These are phyloP conservation scores for Nothophoma quercina DNA, from an alignment of 2,329 filamentous ascomycete species.

Conservation along the genomic window DNA sequence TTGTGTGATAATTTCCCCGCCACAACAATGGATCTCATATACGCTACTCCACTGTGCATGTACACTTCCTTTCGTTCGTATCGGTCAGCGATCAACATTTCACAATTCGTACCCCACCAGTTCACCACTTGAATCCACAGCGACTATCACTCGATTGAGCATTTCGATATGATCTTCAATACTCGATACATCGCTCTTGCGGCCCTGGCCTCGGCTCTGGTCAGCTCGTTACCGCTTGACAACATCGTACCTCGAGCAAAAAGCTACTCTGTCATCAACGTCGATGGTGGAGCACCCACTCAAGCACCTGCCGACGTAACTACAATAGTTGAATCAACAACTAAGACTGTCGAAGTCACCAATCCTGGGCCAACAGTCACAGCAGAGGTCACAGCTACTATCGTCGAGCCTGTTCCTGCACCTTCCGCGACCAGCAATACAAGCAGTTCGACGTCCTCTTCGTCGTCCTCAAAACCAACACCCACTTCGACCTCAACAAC, in stretches of 20 bases:
- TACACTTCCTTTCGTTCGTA: conserved; percentile 2
- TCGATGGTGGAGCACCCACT: conserved; percentile 46
- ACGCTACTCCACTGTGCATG: conserved; percentile 12
- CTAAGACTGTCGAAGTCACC: conserved; percentile 38
- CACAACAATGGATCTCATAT: conserved; percentile 12
- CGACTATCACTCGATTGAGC: conserved; percentile 13
- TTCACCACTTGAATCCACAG: neutral
- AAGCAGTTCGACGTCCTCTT: conserved; percentile 17
- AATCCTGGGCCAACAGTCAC: conserved; percentile 33
- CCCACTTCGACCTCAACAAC: conserved; percentile 20
- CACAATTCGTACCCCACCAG: neutral
- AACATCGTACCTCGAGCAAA: conserved; percentile 37
- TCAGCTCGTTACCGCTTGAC: conserved; percentile 38
- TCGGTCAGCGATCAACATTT: conserved; percentile 3
- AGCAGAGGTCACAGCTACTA: conserved; percentile 33
- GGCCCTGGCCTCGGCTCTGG: conserved; percentile 32
- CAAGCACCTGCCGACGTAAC: conserved; percentile 28
- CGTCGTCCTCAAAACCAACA: conserved; percentile 11
- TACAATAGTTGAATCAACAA: conserved; percentile 31
- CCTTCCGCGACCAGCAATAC: conserved; percentile 20
- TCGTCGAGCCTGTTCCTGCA: conserved; percentile 20
- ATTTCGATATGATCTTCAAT: conserved; percentile 39
- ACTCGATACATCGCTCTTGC: conserved; percentile 27
- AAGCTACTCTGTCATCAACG: conserved; percentile 51
- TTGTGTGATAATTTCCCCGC: conserved; percentile 10